Evolutionary conservation across 2,329 filamentous ascomycete species (phyloP).

Genomic region (Curvularia verruculosa): DNA sequence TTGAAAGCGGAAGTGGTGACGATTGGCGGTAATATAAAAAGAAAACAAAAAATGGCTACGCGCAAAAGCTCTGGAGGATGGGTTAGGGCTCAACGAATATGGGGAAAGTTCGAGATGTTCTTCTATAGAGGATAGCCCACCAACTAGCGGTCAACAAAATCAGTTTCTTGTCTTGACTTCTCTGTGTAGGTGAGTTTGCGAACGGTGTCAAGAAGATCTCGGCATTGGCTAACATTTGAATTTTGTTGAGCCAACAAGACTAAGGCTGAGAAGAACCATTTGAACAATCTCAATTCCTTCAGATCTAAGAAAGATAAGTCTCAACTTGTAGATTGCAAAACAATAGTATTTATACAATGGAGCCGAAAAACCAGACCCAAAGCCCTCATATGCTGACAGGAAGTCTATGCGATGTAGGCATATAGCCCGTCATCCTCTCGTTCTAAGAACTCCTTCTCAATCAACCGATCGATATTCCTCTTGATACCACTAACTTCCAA

Average conservation of each 20-base stretch:
- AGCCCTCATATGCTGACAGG: background rate
- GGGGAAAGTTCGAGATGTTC: background rate
- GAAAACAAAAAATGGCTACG: background rate
- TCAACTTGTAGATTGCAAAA: background rate
- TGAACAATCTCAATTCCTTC: background rate
- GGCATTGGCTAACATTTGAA: too few species aligned
- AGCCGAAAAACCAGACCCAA: background rate
- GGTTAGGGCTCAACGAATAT: background rate
- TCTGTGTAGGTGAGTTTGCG: background rate
- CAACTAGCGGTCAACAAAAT: background rate
- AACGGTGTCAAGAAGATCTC: too few species aligned
- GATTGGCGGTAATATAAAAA: background rate
- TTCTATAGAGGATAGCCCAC: background rate
- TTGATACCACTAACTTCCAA: conserved; percentile 90
- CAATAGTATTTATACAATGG: background rate
- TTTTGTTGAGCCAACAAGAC: too few species aligned
- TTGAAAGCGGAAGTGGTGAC: background rate
- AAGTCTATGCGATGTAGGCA: conserved; percentile 53
- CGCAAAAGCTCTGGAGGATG: background rate
- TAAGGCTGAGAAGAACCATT: too few species aligned
- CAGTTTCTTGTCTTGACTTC: background rate
- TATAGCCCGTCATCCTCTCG: conserved; percentile 51
- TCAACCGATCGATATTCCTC: conserved; percentile 90
- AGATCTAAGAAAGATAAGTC: background rate
- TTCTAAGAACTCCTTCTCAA: conserved; percentile 50